A percentile compares a stretch with the other conserved stretches of the same genome.
phyloP scores from a whole-genome alignment of 225 moss, liverwort and hornwort species.

The Sphagnum tenellum region DNA sequence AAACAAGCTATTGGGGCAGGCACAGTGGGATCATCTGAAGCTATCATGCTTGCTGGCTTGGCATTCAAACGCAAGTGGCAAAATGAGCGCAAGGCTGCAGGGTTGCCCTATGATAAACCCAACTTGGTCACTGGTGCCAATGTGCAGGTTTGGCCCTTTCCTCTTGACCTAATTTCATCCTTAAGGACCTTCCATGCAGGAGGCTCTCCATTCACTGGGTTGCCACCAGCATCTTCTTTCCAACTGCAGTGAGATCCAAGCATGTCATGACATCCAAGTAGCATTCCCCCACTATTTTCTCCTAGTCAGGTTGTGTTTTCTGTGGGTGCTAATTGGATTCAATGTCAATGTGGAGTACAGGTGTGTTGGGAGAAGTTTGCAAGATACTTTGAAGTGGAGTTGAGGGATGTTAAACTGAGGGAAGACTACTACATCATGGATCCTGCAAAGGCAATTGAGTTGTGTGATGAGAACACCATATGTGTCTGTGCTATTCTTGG shows the following conservation, averaged over 20 bases:
- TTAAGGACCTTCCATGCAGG: too few relatives aligned
- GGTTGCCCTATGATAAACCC: slow-evolving; percentile 75
- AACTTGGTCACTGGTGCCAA: slow-evolving; percentile 94
- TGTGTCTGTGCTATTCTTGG: slow-evolving; percentile 90
- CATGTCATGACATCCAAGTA: too few relatives aligned
- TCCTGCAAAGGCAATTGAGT: slow-evolving; percentile 70
- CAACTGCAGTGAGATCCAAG: too few relatives aligned
- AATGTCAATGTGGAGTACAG: slow-evolving; percentile 14
- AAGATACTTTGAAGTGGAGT: slow-evolving; percentile 81
- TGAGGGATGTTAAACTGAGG: slow-evolving; percentile 68
- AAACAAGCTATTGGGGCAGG: slow-evolving; percentile 70
- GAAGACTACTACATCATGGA: slow-evolving; percentile 75
- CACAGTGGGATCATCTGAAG: slow-evolving; percentile 93
- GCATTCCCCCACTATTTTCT: too few relatives aligned
- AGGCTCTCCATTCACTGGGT: too few relatives aligned
- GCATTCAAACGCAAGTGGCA: slow-evolving; percentile 98
- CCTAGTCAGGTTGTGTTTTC: too few relatives aligned
- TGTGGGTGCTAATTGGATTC: too few relatives aligned
- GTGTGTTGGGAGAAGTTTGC: slow-evolving; percentile 98
- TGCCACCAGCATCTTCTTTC: too few relatives aligned
- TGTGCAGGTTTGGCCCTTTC: slow-evolving; percentile 49
- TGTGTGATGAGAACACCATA: slow-evolving; percentile 93
- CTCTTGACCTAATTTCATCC: too few relatives aligned
- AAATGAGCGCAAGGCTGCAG: slow-evolving; percentile 59
- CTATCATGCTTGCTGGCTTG: slow-evolving; percentile 91